Evolutionary conservation across 1,284 basidiomycete species (phyloP), one percentile per base, ranked within the genome.

Genomic region (Ustilago lituana): DNA sequence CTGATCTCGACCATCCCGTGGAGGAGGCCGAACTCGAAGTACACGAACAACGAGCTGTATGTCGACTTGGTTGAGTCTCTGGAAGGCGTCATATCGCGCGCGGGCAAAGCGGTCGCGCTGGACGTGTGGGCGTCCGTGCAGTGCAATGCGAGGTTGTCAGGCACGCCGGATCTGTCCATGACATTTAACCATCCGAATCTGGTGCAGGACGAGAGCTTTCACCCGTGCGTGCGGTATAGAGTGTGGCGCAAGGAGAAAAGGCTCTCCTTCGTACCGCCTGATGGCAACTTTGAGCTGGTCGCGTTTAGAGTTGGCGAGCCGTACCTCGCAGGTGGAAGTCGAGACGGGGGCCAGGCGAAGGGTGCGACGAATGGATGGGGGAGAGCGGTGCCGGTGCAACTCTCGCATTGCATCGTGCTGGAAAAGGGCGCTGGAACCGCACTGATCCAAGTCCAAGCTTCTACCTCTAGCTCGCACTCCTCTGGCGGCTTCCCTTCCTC

Each of bases 151-250:
- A 36, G 61, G 26, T 41, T 80, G 7, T 58, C 91, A 43, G 78
- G 77, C 6, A 71, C 59, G n/a, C 78, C 78, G 1, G 76, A 76
- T 40, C 43, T 80, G 22, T 46, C 47, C 19, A 37, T 80, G 14
- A 50, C 47, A 6, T 66, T 80, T 27, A 68, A 59, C 37, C 29
- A 54, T 29, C 85, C 91, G 0, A 86, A 88, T 63, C 85, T 89
- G 32, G 84, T 97, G 65, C 84, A 85, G 3, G 91, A 95, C 69
- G 90, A 89, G 66, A 88, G 91, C 1, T 95, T 96, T 81, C 94
- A 98, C 81, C 89, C 92, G 27, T 97, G 93, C 81, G 88, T 97
- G 47, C 86, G 88, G 31, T 85, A 93, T 47, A 88, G 88, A 73
- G 88, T 89, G 50, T 96, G 92, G 91, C 32, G 43, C 12, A 53